phyloP scores from a whole-genome alignment of 768 basidiomycete genomes.

The Holtermanniella nyarrowii region DNA sequence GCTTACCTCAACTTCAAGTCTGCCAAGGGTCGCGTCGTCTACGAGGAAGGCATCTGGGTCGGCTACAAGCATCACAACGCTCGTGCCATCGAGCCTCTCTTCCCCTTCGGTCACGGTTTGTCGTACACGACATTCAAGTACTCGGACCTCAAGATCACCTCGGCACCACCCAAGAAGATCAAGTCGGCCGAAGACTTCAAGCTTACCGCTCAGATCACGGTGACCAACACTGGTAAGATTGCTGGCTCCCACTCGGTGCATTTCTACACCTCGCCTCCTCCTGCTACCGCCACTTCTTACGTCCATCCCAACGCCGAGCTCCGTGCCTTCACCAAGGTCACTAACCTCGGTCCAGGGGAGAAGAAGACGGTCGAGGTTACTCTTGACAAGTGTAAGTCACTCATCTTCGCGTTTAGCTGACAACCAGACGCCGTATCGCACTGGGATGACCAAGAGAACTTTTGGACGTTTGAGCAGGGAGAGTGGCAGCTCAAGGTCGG shows the following conservation, averaged over 20 bases:
- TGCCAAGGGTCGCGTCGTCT: conserved; percentile 15
- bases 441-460: conserved; percentile 28
- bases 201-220: conserved; percentile 22
- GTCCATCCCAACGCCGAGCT: conserved; percentile 46
- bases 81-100: conserved; percentile 47
- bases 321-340: conserved; percentile 44
- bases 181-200: conserved; percentile 18
- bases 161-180: not conserved
- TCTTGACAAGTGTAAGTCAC: conserved; percentile 23
- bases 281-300: conserved; percentile 16
- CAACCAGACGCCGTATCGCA: conserved; percentile 30
- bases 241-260: conserved; percentile 58
- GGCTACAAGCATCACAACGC: conserved; percentile 44
- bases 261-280: conserved; percentile 48
- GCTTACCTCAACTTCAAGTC: conserved; percentile 50
- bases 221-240: conserved; percentile 51
- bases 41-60: conserved; percentile 28
- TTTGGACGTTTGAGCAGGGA: conserved; percentile 24
- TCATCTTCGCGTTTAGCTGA: not conserved
- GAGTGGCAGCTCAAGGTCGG: conserved; percentile 30
- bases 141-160: conserved; percentile 45
- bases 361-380: conserved; percentile 21
- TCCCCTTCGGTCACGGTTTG: conserved; percentile 64
- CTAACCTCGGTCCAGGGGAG: conserved; percentile 28
- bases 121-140: conserved; percentile 63